phyloP scores from a whole-genome alignment of 192 early-diverging fungal species.

The Piromyces finnis region DNA sequence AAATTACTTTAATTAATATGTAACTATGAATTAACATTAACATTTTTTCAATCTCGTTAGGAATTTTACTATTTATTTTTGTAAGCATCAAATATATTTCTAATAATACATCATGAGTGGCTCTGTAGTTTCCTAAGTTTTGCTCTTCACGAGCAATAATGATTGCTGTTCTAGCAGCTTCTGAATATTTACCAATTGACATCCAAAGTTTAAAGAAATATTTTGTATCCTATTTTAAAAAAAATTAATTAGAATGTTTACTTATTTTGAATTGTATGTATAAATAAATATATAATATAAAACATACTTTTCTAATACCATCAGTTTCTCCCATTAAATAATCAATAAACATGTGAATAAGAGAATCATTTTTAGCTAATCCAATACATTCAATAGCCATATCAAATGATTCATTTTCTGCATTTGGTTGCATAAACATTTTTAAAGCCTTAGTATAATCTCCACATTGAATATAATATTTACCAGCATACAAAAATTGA shows the following conservation, averaged over 20 bases:
- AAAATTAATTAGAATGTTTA: no score
- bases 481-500: slow-evolving; percentile 19
- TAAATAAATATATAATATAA: no score
- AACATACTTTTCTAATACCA: slow-evolving; percentile 24
- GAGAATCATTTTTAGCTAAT: slow-evolving; percentile 23
- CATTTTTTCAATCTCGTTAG: slow-evolving; percentile 29
- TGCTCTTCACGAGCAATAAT: slow-evolving; percentile 41
- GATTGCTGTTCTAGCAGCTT: slow-evolving; percentile 31
- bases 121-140: slow-evolving; percentile 26
- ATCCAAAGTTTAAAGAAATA: slow-evolving; percentile 44
- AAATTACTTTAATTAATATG: slow-evolving; percentile 39
- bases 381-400: slow-evolving; percentile 31
- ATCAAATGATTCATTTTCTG: slow-evolving; percentile 9
- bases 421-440: slow-evolving; percentile 15
- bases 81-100: slow-evolving; percentile 25
- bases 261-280: no score
- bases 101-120: slow-evolving; percentile 29
- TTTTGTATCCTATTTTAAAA: slow-evolving; percentile 20
- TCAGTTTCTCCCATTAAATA: slow-evolving; percentile 37
- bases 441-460: slow-evolving; percentile 20
- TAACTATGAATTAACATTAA: slow-evolving; percentile 39
- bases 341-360: slow-evolving; percentile 35
- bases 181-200: slow-evolving; percentile 26
- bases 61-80: slow-evolving; percentile 14
- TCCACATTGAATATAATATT: slow-evolving; percentile 18